phyloP scores from a whole-genome alignment of 192 early-diverging fungal genomes.

The Funneliformis geosporum region DNA sequence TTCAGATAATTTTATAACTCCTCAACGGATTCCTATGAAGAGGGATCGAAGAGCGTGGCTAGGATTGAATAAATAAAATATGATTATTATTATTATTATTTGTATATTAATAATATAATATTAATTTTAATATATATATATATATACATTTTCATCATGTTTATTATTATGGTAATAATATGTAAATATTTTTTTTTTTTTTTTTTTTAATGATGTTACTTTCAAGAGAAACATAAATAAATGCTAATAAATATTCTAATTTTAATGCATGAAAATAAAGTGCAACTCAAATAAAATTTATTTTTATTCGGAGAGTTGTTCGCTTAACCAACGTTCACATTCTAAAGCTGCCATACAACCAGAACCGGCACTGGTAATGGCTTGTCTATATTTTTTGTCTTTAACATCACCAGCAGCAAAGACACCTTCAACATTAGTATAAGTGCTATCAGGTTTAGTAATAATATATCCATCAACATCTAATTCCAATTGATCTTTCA shows the following conservation, averaged over 20 bases:
- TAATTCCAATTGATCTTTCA: conserved; percentile 75
- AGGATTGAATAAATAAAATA: not conserved
- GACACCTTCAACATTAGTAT: conserved; percentile 88
- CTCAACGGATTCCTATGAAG: conserved; percentile 3
- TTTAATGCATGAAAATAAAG: not conserved
- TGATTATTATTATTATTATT: no score
- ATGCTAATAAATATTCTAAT: no score
- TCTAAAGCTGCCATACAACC: conserved; percentile 99
- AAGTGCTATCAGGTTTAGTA: conserved; percentile 73
- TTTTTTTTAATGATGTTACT: no score
- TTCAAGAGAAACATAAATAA: no score
- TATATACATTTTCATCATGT: no score
- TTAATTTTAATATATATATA: no score
- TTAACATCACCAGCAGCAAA: conserved; percentile 99
- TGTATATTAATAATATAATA: no score
- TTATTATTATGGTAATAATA: no score
- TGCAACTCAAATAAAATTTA: no score
- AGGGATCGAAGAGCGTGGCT: conserved; percentile 1
- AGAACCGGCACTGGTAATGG: conserved; percentile 93
- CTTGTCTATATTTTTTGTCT: conserved; percentile 95
- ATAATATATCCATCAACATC: conserved; percentile 91
- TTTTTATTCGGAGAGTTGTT: conserved; percentile 44
- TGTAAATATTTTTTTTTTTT: no score
- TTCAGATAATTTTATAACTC: not conserved
- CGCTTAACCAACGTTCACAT: conserved; percentile 92